Conservation (phyloP, 306 rosid genomes). For the Myrica gale region DNA sequence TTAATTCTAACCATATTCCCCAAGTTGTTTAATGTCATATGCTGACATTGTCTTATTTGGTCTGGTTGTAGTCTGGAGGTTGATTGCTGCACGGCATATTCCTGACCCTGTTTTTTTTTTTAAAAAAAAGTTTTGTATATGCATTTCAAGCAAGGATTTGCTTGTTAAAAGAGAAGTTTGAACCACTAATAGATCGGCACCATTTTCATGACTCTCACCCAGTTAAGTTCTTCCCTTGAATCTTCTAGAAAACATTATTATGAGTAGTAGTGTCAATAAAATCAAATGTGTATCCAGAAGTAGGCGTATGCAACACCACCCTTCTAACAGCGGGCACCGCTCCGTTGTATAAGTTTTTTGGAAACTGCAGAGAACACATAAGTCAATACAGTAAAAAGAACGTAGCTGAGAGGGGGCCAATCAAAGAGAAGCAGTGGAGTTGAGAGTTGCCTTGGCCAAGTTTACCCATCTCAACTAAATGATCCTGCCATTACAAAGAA, state of each 20-base stretch:
- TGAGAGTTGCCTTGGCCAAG: not conserved
- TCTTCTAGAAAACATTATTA: not conserved
- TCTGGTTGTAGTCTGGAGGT: not conserved
- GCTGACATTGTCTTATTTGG: not conserved
- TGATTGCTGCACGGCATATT: not conserved
- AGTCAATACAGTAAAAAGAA: not conserved
- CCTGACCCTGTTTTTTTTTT: not conserved
- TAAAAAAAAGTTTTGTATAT: too few species aligned
- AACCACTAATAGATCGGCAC: not conserved
- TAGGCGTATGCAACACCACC: not conserved
- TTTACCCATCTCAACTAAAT: constrained; percentile 3
- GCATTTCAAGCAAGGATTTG: too few species aligned
- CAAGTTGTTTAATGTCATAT: not conserved
- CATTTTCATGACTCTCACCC: not conserved
- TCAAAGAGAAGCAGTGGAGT: not conserved
- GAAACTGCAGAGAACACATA: not conserved
- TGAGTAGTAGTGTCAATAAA: not conserved
- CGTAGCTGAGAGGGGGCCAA: not conserved
- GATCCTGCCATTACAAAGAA: not conserved
- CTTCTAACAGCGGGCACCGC: not conserved
- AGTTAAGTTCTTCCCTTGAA: not conserved
- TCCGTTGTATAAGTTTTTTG: not conserved
- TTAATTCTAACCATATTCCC: not conserved
- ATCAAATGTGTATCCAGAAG: not conserved
- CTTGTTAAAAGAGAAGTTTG: not conserved